Evolutionary conservation across 352 stramenopile genomes (phyloP).

Genomic region (Aphanomyces invadans): DNA sequence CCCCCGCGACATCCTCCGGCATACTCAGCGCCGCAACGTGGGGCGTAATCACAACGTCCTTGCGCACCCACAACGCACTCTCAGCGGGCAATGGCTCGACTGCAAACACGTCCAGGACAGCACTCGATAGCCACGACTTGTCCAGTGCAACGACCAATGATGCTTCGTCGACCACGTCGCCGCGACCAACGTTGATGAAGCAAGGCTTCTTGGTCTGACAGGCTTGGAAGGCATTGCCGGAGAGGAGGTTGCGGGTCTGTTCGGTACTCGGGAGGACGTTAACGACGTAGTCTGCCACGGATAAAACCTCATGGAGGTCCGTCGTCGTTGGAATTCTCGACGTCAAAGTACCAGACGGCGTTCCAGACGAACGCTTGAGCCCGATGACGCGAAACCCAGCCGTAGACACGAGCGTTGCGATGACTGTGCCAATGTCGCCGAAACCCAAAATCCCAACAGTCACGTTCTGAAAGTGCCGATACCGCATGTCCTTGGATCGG

Average conservation of each 20-base stretch:
- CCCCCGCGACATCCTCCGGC: constrained; percentile 55
- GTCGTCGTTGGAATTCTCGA: constrained; percentile 39
- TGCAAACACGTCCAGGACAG: constrained; percentile 43
- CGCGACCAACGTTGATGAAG: constrained; percentile 83
- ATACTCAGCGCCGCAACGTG: constrained; percentile 76
- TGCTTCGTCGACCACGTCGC: constrained; percentile 64
- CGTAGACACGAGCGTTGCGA: constrained; percentile 32
- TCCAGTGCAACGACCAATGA: constrained; percentile 59
- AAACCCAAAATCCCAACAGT: constrained; percentile 14
- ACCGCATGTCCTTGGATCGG: constrained; percentile 3
- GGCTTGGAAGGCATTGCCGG: constrained; percentile 34
- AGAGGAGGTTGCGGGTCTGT: constrained; percentile 56
- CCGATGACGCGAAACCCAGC: constrained; percentile 53
- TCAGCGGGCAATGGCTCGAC: constrained; percentile 35
- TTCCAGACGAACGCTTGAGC: constrained; percentile 49
- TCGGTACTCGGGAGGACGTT: constrained; percentile 75
- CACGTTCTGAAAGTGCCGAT: constrained; percentile 13
- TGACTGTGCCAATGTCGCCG: constrained; percentile 15
- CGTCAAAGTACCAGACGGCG: constrained; percentile 28
- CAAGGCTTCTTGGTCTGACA: constrained; percentile 48
- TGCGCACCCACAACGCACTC: constrained; percentile 57
- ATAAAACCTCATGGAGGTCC: constrained; percentile 41
- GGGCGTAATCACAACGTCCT: constrained; percentile 61
- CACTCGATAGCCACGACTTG: constrained; percentile 37
- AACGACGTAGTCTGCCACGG: constrained; percentile 66